A percentile compares a stretch with the other conserved stretches of the same genome.
phyloP scores from a whole-genome alignment of 495 filamentous ascomycete species.

The Penicillium roqueforti region DNA sequence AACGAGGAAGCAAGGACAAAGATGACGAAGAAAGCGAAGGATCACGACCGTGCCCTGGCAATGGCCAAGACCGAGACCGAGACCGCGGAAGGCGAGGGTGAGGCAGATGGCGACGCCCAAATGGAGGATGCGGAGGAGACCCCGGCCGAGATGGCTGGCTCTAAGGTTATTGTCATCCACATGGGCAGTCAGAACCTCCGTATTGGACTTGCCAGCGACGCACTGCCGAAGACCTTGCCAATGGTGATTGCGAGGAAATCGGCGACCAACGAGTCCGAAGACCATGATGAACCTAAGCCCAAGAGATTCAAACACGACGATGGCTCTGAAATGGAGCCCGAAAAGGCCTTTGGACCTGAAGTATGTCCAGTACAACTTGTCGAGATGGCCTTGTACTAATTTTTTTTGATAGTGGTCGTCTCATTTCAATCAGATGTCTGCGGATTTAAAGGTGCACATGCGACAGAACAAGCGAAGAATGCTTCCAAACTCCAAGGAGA shows the following conservation, averaged over 20 bases:
- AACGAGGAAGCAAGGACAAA: constrained; percentile 74
- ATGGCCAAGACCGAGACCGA: constrained; percentile 49
- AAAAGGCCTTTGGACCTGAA: constrained; percentile 81
- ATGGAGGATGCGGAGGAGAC: constrained; percentile 58
- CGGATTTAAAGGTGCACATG: constrained; percentile 85
- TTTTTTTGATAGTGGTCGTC: constrained; percentile 54
- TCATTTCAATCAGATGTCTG: constrained; percentile 74
- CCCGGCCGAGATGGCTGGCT: constrained; percentile 62
- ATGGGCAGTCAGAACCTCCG: constrained; percentile 96
- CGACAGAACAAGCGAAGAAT: constrained; percentile 87
- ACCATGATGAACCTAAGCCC: constrained; percentile 75
- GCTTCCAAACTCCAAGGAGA: constrained; percentile 90
- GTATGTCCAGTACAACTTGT: constrained; percentile 39
- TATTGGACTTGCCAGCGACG: constrained; percentile 90
- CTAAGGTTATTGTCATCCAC: constrained; percentile 93
- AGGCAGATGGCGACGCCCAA: constrained; percentile 57
- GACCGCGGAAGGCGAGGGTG: constrained; percentile 48
- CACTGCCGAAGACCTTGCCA: constrained; percentile 86
- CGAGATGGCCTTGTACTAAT: constrained; percentile 14
- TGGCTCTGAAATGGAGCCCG: constrained; percentile 53
- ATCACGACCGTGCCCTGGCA: constrained; percentile 79
- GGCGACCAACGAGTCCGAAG: constrained; percentile 73
- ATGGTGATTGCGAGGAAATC: constrained; percentile 85
- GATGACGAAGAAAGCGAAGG: constrained; percentile 78
- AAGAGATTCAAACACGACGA: constrained; percentile 78